Percentiles rank a stretch among this genome's conserved stretches.
phyloP scores from a whole-genome alignment of 208 protist genomes.

The Polymyxa betae region DNA sequence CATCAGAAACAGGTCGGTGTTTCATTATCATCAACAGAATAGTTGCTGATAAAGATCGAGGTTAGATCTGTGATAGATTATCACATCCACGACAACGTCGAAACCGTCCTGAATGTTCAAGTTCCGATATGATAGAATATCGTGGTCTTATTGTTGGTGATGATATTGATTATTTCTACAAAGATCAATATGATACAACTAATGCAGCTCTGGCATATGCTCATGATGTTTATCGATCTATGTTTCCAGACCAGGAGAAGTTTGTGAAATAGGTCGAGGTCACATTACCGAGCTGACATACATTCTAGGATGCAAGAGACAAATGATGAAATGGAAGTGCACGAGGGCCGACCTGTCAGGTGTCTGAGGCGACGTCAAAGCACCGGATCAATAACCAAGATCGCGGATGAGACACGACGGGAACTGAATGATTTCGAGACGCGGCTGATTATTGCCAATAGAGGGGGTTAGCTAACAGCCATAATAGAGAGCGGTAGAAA shows the following conservation, averaged over 20 bases:
- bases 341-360: not conserved
- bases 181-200: not conserved
- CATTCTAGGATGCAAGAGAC: no score
- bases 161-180: not conserved
- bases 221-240: not conserved
- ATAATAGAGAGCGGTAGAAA: no score
- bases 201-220: constrained; percentile 20
- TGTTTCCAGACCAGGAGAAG: not conserved
- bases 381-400: not conserved
- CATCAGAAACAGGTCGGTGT: no score
- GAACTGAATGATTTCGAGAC: not conserved
- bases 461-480: no score
- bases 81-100: not conserved
- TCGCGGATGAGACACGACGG: not conserved
- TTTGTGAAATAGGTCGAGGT: no score
- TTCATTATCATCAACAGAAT: no score
- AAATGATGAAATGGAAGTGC: no score
- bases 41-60: no score
- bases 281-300: no score
- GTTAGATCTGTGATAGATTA: not conserved
- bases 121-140: constrained; percentile 12
- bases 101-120: not conserved
- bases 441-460: no score
- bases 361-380: not conserved
- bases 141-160: not conserved